Evolutionary conservation across 1,139 yeast species (phyloP).

Genomic region (Yamadazyma triangularis): DNA sequence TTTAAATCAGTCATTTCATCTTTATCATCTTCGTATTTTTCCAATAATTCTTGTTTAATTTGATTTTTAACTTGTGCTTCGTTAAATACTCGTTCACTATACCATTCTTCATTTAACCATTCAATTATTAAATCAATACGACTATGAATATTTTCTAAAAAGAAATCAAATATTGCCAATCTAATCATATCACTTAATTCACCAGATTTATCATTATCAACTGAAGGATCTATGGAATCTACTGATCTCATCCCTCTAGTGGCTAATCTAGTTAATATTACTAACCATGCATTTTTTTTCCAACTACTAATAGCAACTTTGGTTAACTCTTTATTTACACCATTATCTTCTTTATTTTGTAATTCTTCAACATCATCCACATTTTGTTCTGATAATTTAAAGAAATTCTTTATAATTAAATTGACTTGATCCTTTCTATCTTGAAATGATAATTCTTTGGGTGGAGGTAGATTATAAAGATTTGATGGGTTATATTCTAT

Average conservation of each 20-base stretch:
- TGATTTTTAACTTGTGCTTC: too few relatives aligned
- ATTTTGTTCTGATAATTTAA: conserved; percentile 37
- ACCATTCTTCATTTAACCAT: conserved; percentile 98
- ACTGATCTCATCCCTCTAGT: conserved; percentile 64
- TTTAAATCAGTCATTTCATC: too few relatives aligned
- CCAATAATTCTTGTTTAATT: too few relatives aligned
- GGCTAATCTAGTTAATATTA: conserved; percentile 70
- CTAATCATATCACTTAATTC: conserved; percentile 60
- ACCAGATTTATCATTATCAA: conserved; percentile 21
- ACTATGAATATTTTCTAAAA: conserved; percentile 67
- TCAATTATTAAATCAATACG: conserved; percentile 77
- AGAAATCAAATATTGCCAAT: conserved; percentile 65
- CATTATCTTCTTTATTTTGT: conserved; percentile 10
- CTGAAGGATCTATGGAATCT: conserved; percentile 15
- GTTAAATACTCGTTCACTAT: conserved; percentile 52
- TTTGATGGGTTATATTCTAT: conserved; percentile 37
- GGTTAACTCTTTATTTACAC: conserved; percentile 35
- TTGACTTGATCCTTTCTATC: conserved; percentile 52
- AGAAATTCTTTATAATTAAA: conserved; percentile 51
- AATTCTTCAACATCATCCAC: conserved; percentile 17
- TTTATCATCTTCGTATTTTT: too few relatives aligned
- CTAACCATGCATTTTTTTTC: conserved; percentile 74
- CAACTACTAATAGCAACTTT: conserved; percentile 58
- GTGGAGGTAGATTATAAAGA: conserved; percentile 56
- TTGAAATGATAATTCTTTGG: conserved; percentile 41